phyloP scores from a whole-genome alignment of 371 early-diverging fungal species.

The Actinomucor elegans region DNA sequence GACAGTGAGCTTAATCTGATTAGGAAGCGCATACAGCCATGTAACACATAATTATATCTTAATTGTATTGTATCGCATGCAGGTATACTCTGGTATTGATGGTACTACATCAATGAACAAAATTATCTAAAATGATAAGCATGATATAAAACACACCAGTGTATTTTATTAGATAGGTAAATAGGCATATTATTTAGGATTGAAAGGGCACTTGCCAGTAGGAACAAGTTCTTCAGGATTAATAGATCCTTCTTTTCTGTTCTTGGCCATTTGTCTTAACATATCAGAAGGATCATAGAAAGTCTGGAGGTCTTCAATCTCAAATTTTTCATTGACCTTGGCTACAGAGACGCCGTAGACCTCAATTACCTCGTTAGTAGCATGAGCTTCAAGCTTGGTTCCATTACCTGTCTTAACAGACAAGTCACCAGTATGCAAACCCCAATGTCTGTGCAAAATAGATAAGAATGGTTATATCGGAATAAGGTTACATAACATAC shows the following conservation, averaged over 20 bases:
- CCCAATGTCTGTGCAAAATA: too few relatives aligned
- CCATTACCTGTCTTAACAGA: slow-evolving; percentile 37
- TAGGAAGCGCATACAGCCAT: too few relatives aligned
- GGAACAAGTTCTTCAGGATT: neutral
- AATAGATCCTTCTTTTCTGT: slow-evolving; percentile 15
- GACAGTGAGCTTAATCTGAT: too few relatives aligned
- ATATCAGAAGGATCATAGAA: slow-evolving; percentile 47
- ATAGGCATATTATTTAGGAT: slow-evolving; percentile 16
- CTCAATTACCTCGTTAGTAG: slow-evolving; percentile 40
- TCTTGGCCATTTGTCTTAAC: slow-evolving; percentile 48
- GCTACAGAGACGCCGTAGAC: slow-evolving; percentile 47
- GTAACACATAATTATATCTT: too few relatives aligned
- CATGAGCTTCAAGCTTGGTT: slow-evolving; percentile 38
- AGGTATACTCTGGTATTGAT: too few relatives aligned
- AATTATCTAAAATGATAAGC: too few relatives aligned
- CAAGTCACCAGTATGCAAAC: slow-evolving; percentile 40
- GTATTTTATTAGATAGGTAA: neutral
- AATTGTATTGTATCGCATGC: too few relatives aligned
- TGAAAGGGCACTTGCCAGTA: slow-evolving; percentile 41
- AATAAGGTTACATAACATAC: too few relatives aligned
- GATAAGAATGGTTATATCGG: too few relatives aligned
- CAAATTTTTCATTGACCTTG: slow-evolving; percentile 41
- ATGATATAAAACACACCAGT: too few relatives aligned
- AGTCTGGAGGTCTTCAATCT: slow-evolving; percentile 46
- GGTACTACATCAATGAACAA: too few relatives aligned